Evolutionary conservation across 1,284 basidiomycete genomes (phyloP), one percentile per base, ranked within the genome.

Genomic region (Apiotrichum veenhuisii): DNA sequence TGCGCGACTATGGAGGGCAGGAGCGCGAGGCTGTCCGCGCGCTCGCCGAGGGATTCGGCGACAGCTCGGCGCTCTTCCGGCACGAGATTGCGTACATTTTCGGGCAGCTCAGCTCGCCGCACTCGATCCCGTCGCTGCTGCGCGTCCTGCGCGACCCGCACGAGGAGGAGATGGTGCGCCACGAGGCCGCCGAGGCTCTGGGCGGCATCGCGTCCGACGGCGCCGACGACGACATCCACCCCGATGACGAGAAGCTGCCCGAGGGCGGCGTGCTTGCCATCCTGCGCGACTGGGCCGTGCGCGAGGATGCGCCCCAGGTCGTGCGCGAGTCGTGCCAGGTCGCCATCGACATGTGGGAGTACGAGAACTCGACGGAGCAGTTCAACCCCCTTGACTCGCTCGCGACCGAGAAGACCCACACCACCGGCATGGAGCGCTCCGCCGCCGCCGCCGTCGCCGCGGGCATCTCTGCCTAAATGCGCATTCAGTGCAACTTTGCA

Each of bases 71-170:
- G 2, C 80, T 98, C 23, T 97, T 98, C 85, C 90, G 93, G 64
- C 94, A 98, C 73, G 94, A 98, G 76, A 91, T 98, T 50, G 95
- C 94, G 3, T 98, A 97, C 76, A 89, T 99, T 50, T 98, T 98
- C 69, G 96, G 96, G 20, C 96, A 99, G 77, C 83, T 99, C 34
- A 85, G 90, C 52, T 93, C 91, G 7, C 83, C 88, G 1, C 86
- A 93, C 70, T 90, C 91, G 0, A 89, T 98, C 23, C 91, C 94
- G 1, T 82, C 88, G 1, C 83, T 99, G 26, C 74, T 98, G 41
- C 76, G 82, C 38, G 90, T 96, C 18, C 82, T 99, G 11, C 80
- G 85, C 61, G 81, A 95, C 64, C 59, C 72, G 0, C 72, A 78
- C 1, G 96, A 98, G 77, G 88, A 88, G 47, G 92, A 96, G 58